Conservation (phyloP, 208 protist species). For the Leishmania martiniquensis region DNA sequence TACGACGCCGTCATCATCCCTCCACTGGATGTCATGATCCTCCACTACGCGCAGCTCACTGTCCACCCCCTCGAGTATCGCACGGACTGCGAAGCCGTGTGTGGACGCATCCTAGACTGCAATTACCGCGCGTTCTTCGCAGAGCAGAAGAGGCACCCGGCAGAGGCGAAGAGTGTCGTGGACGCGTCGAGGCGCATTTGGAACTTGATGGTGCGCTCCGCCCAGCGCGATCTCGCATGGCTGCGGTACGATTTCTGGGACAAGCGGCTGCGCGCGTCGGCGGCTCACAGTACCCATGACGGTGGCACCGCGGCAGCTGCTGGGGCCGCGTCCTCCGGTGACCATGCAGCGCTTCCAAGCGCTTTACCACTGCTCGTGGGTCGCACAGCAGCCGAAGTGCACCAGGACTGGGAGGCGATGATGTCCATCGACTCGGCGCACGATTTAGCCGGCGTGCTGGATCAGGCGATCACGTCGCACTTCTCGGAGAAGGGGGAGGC, state of each 20-base stretch:
- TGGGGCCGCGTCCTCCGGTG: constrained; percentile 7
- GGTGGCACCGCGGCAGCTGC: neutral
- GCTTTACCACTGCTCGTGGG: constrained; percentile 32
- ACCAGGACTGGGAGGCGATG: constrained; percentile 29
- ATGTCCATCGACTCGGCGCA: constrained; percentile 48
- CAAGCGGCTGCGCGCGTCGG: constrained; percentile 29
- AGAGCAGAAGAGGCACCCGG: constrained; percentile 49
- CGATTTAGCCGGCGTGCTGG: constrained; percentile 73
- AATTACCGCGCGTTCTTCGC: constrained; percentile 88
- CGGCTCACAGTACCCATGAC: neutral
- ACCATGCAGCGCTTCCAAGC: constrained; percentile 21
- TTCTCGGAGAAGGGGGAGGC: constrained; percentile 64
- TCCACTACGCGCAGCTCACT: constrained; percentile 88
- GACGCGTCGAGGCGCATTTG: constrained; percentile 74
- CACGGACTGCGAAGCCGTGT: constrained; percentile 85
- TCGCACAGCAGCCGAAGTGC: constrained; percentile 10
- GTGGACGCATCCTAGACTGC: constrained; percentile 81
- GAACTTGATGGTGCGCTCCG: constrained; percentile 88
- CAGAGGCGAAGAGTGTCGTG: constrained; percentile 62
- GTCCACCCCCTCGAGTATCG: constrained; percentile 72
- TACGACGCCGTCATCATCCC: constrained; percentile 88
- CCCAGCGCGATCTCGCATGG: constrained; percentile 76
- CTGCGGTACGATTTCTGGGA: constrained; percentile 91
- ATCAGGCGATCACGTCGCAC: constrained; percentile 78
- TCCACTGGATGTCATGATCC: constrained; percentile 84